Evolutionary conservation across 306 rosid genomes (phyloP).

Genomic region (Abrus pulchellus): DNA sequence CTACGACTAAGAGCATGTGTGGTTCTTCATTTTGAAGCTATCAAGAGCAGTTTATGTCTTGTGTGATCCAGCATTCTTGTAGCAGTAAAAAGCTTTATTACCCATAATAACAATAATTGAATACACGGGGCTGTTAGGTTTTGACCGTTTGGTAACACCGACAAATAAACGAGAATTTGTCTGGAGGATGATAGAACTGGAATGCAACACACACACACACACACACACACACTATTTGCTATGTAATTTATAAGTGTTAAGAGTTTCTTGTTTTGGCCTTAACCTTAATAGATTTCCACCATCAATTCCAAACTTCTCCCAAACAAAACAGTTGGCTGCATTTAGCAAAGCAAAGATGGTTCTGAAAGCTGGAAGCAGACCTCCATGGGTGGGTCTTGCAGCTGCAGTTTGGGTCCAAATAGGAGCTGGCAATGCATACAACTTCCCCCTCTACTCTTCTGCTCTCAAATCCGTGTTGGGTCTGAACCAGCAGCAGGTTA

Average conservation of each 20-base stretch:
- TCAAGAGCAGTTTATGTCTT: no score
- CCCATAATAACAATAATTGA: no score
- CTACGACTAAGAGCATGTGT: no score
- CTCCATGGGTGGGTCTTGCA: conserved; percentile 95
- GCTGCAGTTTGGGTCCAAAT: conserved; percentile 88
- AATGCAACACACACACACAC: no score
- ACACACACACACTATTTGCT: not conserved
- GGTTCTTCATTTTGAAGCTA: no score
- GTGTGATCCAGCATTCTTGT: no score
- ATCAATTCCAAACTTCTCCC: no score
- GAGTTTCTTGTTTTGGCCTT: not conserved
- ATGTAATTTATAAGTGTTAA: not conserved
- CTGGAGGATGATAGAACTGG: not conserved
- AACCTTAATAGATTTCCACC: no score
- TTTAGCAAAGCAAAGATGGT: conserved; percentile 17
- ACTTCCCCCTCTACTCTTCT: conserved; percentile 83
- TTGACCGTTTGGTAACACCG: conserved; percentile 36
- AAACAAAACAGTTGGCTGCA: no score
- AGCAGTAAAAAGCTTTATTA: no score
- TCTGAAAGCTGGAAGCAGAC: conserved; percentile 84
- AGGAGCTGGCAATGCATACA: conserved; percentile 67
- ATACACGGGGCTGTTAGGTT: not conserved
- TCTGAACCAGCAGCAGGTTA: conserved; percentile 78
- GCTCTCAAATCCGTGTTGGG: conserved; percentile 74
- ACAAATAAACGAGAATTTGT: not conserved